A percentile compares a stretch with the other conserved stretches of the same genome.
Conservation (phyloP, 495 filamentous ascomycete species). For the Neurospora africana region DNA sequence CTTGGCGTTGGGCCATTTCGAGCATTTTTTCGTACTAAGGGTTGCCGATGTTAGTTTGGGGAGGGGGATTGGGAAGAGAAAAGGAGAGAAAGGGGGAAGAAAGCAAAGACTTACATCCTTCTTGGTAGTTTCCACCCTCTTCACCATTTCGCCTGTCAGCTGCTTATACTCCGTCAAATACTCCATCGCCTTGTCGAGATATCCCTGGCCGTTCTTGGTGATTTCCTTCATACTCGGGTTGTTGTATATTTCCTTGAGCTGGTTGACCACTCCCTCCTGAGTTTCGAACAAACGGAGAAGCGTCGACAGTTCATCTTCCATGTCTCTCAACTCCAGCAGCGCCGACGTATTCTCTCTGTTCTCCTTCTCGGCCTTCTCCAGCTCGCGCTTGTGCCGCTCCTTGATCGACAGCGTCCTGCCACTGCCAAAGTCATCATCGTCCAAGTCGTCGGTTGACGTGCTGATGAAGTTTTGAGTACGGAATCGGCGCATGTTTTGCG, state of each 20-base stretch:
- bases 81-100: background rate
- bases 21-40: slow-evolving; percentile 52
- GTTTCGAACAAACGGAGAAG: slow-evolving; percentile 48
- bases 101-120: slow-evolving; percentile 27
- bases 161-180: slow-evolving; percentile 47
- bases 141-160: slow-evolving; percentile 48
- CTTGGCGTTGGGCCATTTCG: slow-evolving; percentile 59
- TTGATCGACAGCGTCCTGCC: slow-evolving; percentile 34
- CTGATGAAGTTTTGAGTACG: slow-evolving; percentile 37
- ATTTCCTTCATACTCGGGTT: slow-evolving; percentile 18
- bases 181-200: slow-evolving; percentile 41
- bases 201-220: slow-evolving; percentile 30
- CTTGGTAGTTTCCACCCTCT: slow-evolving; percentile 35
- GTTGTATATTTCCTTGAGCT: slow-evolving; percentile 34
- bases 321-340: slow-evolving; percentile 53
- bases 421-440: slow-evolving; percentile 36
- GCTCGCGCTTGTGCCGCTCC: slow-evolving; percentile 41
- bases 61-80: background rate
- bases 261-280: slow-evolving; percentile 41
- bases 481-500: slow-evolving; percentile 52
- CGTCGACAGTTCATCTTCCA: slow-evolving; percentile 54
- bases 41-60: background rate
- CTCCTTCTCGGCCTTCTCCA: slow-evolving; percentile 37
- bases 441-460: slow-evolving; percentile 34
- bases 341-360: slow-evolving; percentile 56